Percentiles rank a stretch among this genome's conserved stretches.
phyloP scores from a whole-genome alignment of 2,329 filamentous ascomycete species.

The Fusarium mangiferae region DNA sequence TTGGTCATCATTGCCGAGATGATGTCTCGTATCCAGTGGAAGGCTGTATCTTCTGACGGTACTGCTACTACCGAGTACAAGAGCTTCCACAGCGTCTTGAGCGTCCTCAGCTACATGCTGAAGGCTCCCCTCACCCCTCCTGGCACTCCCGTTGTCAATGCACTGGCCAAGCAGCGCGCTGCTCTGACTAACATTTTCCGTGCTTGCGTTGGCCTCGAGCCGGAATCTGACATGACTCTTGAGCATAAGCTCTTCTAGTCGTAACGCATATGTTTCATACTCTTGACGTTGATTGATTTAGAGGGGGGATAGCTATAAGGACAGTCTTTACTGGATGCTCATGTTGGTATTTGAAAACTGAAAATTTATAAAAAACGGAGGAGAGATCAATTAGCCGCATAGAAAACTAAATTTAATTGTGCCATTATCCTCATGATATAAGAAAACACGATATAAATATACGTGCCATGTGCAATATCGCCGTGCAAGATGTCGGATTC shows the following conservation, averaged over 20 bases:
- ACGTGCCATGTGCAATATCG: background rate
- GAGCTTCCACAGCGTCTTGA: conserved; percentile 96
- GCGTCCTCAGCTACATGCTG: conserved; percentile 98
- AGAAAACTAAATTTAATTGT: conserved; percentile 38
- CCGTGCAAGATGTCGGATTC: too few relatives aligned
- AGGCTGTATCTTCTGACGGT: conserved; percentile 65
- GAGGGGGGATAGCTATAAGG: conserved; percentile 5
- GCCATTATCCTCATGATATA: conserved; percentile 28
- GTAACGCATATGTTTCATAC: background rate
- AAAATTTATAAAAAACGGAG: conserved; percentile 17
- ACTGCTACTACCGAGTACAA: conserved; percentile 75
- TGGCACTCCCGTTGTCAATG: conserved; percentile 94
- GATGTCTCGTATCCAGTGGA: conserved; percentile 99
- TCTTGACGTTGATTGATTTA: background rate
- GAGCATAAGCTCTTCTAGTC: conserved; percentile 94
- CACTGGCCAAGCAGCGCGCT: conserved; percentile 93
- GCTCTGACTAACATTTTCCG: conserved; percentile 98
- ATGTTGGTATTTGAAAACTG: background rate
- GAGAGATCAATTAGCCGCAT: conserved; percentile 32
- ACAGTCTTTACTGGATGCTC: conserved; percentile 31
- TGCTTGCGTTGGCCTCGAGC: conserved; percentile 94
- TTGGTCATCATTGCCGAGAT: conserved; percentile 93
- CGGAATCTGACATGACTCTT: conserved; percentile 98
- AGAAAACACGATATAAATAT: background rate
- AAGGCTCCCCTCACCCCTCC: conserved; percentile 94